These are phyloP conservation scores for Zoysia matrella DNA, from an alignment of 202 grass and related monocot genomes.

Conservation along the genomic window DNA sequence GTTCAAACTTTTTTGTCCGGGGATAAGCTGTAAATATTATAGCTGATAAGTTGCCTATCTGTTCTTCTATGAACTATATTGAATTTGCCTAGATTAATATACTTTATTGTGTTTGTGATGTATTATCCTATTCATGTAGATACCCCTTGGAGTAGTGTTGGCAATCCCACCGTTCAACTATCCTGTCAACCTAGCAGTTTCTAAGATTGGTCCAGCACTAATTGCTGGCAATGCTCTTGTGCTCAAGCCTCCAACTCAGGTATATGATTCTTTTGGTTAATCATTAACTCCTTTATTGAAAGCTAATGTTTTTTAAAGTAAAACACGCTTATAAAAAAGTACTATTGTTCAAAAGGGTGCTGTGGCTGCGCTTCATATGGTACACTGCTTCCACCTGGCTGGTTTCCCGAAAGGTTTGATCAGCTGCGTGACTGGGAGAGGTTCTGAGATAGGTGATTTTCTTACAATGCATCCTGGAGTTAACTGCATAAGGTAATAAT, in stretches of 20 bases:
- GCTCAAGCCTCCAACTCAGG: no score
- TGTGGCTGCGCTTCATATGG: conserved; percentile 95
- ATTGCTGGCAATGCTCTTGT: no score
- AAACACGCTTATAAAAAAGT: neutral
- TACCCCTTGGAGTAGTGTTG: conserved; percentile 60
- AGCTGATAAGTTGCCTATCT: neutral
- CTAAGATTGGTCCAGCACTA: no score
- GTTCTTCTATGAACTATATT: conserved; percentile 7
- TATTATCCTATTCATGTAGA: conserved; percentile 51
- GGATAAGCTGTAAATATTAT: neutral
- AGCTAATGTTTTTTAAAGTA: conserved; percentile 15
- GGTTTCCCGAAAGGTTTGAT: conserved; percentile 97
- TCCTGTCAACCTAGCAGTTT: no score
- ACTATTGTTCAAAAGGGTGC: conserved; percentile 67
- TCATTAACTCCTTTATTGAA: neutral
- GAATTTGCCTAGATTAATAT: neutral
- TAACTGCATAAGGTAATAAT: conserved; percentile 88
- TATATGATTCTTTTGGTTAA: no score
- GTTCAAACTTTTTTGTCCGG: neutral
- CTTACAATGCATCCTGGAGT: conserved; percentile 64
- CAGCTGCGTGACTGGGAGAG: conserved; percentile 92
- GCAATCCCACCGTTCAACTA: no score
- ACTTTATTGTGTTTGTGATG: conserved; percentile 30
- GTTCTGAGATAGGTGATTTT: conserved; percentile 83
- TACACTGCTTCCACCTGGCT: conserved; percentile 97